phyloP scores from a whole-genome alignment of 352 stramenopile species.

The Phytophthora chlamydospora region DNA sequence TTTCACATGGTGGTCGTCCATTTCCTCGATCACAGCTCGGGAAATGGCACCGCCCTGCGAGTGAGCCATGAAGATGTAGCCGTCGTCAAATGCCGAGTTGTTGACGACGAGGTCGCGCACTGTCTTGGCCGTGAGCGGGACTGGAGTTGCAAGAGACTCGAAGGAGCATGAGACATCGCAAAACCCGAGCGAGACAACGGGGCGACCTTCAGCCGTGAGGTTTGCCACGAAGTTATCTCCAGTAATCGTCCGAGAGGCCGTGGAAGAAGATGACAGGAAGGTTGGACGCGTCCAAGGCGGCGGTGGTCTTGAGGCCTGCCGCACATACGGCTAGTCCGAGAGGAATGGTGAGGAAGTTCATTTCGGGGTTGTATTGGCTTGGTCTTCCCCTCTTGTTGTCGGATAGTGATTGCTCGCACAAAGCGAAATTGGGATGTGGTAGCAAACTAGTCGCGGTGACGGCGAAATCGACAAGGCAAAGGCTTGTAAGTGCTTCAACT shows the following conservation, averaged over 20 bases:
- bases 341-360: constrained; percentile 2
- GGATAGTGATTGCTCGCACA: no score
- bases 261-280: constrained; percentile 50
- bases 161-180: constrained; percentile 36
- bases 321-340: neutral
- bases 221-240: constrained; percentile 9
- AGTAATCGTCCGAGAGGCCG: neutral
- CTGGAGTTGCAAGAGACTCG: constrained; percentile 28
- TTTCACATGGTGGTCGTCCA: constrained; percentile 54
- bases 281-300: neutral
- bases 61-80: constrained; percentile 25
- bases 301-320: neutral
- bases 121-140: constrained; percentile 36
- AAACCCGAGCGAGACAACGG: constrained; percentile 33
- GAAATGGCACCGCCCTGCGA: constrained; percentile 48
- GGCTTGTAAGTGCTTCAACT: no score
- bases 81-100: constrained; percentile 23
- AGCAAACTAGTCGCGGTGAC: no score
- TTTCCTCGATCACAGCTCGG: constrained; percentile 49
- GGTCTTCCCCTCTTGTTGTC: no score
- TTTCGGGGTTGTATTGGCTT: neutral
- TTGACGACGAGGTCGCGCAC: constrained; percentile 28
- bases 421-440: no score
- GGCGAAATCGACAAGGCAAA: no score
- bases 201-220: constrained; percentile 10